phyloP scores from a whole-genome alignment of 164 flowering plant species.

The Vitis riparia region DNA sequence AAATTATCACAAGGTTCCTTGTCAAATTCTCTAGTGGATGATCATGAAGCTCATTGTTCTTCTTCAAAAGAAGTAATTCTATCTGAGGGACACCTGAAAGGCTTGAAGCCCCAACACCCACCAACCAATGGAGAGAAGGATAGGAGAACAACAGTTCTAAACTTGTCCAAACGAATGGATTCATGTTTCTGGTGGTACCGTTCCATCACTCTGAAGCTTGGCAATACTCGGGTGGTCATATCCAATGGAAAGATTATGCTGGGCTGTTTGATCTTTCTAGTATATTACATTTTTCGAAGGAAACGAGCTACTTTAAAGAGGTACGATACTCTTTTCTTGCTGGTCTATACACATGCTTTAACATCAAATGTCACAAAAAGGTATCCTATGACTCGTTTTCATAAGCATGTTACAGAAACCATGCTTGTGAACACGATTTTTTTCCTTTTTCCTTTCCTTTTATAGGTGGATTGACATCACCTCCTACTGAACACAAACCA shows the following conservation, averaged over 20 bases:
- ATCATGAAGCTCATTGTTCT: slow-evolving; percentile 11
- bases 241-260: slow-evolving; percentile 43
- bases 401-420: too few relatives aligned
- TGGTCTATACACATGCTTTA: not conserved
- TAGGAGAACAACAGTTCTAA: slow-evolving; percentile 29
- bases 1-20: slow-evolving; percentile 21
- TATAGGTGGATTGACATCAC: too few relatives aligned
- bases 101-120: slow-evolving; percentile 4
- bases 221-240: slow-evolving; percentile 31
- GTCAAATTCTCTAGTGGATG: slow-evolving; percentile 11
- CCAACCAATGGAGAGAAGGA: slow-evolving; percentile 7
- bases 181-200: slow-evolving; percentile 52
- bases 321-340: slow-evolving; percentile 23
- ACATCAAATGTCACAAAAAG: not conserved
- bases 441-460: too few relatives aligned
- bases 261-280: slow-evolving; percentile 35
- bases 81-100: slow-evolving; percentile 16
- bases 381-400: not conserved
- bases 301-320: slow-evolving; percentile 41
- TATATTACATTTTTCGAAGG: slow-evolving; percentile 34
- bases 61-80: slow-evolving; percentile 16
- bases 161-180: slow-evolving; percentile 20
- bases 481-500: too few relatives aligned
- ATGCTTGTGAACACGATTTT: too few relatives aligned
- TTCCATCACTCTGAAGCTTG: slow-evolving; percentile 38